These are phyloP conservation scores for Phanerodontia chrysosporium DNA, from an alignment of 768 basidiomycete species.

Conservation along the genomic window DNA sequence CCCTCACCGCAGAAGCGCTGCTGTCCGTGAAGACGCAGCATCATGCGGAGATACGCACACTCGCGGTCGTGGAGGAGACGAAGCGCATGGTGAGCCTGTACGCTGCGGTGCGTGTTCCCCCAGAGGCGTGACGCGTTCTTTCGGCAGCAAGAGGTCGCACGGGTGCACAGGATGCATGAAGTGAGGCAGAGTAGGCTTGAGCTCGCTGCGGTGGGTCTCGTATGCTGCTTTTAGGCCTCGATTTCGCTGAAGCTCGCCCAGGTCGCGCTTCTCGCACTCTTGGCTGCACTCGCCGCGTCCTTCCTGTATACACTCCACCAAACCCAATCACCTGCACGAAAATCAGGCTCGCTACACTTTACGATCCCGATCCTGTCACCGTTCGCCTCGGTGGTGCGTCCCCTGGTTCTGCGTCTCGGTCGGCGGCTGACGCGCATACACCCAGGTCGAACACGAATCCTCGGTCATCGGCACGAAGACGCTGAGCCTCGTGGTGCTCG, in stretches of 20 bases:
- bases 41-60: conserved; percentile 41
- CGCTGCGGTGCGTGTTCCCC: background rate
- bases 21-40: conserved; percentile 46
- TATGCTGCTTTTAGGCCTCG: background rate
- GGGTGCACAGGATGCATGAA: conserved; percentile 38
- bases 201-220: conserved; percentile 42
- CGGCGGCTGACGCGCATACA: background rate
- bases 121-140: background rate
- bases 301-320: conserved; percentile 4
- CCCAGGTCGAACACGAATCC: conserved; percentile 70
- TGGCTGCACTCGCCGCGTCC: conserved; percentile 30
- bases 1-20: conserved; percentile 60
- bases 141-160: conserved; percentile 40
- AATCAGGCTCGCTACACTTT: conserved; percentile 44
- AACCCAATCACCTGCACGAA: background rate
- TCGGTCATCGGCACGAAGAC: conserved; percentile 53
- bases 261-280: background rate
- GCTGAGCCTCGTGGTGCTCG: conserved; percentile 37
- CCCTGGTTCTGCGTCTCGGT: background rate
- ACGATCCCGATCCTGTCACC: conserved; percentile 78
- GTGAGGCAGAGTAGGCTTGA: conserved; percentile 48
- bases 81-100: conserved; percentile 43
- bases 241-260: background rate
- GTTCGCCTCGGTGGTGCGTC: conserved; percentile 69
- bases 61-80: conserved; percentile 38